Evolutionary conservation across 192 early-diverging fungal genomes (phyloP), one percentile per base, ranked within the genome.

Genomic region (Entrophospora sp.): DNA sequence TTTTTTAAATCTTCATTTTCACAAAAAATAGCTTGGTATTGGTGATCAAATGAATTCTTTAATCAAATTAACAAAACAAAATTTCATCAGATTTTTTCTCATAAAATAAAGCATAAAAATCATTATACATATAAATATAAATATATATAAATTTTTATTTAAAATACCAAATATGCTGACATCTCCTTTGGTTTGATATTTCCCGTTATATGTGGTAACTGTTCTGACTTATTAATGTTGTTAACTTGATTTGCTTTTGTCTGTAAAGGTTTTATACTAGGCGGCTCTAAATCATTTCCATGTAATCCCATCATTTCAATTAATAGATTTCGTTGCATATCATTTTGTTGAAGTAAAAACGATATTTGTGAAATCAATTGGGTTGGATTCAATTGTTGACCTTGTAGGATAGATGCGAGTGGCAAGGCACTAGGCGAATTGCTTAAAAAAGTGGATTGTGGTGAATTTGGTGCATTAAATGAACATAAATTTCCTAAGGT

Each of bases 291-390:
- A 8, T 35, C 31, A 40, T 55, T 22, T 4, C 71, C 68, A 28
- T 70, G 32, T 30, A 60, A 67, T 31, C 37, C 32, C 49, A 59
- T 69, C 3, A 78, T 46, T 18, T 80, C 81, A 4, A 49, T 61
- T 8, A 82, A 28, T 5, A 79, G 52, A 20, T 22, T 56, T 5
- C 73, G 72, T 45, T 79, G 78, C 2, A 63, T 64, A 27, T 82
- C 81, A 27, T 76, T 82, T 42, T 82, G 81, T 18, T 77, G 71
- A 24, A 79, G 69, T 0, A 82, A 64, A 0, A 67, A 40, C 12
- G 78, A 72, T 52, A 82, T 28, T 31, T 82, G 78, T 0, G 37
- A 37, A 27, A 46, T 37, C 9, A 69, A 55, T 18, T 65, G 64
- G 5, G 64, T 58, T 5, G 16, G 38, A 13, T 68, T 67, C 16